phyloP scores from a whole-genome alignment of 148 eudicot species.

The Diospyros kaki region DNA sequence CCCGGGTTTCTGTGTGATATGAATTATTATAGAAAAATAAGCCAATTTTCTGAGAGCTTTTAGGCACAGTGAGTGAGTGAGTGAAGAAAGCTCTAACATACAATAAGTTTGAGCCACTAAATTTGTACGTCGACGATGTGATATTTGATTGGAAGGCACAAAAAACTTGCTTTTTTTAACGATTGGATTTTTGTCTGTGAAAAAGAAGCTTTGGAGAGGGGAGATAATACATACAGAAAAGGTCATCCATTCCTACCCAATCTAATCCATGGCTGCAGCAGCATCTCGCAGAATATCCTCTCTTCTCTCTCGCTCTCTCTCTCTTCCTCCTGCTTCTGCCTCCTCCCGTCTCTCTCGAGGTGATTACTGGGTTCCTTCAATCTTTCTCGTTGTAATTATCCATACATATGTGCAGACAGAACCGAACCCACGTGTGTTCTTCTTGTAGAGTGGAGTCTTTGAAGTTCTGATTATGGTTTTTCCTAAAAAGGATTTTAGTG shows the following conservation, averaged over 20 bases:
- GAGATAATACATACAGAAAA: not conserved
- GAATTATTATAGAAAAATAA: no score
- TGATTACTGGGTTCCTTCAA: conserved; percentile 10
- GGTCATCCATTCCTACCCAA: conserved; percentile 3
- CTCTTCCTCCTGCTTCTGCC: conserved; percentile 28
- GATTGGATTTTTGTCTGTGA: not conserved
- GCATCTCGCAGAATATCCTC: conserved; percentile 50
- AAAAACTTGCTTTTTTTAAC: no score
- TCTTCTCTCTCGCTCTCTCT: conserved; percentile 51
- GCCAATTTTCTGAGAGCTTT: no score
- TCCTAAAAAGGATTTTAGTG: not conserved
- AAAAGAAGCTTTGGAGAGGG: not conserved
- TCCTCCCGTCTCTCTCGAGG: conserved; percentile 26
- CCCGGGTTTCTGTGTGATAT: no score
- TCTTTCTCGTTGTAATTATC: not conserved
- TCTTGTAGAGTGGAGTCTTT: not conserved
- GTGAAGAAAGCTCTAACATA: no score
- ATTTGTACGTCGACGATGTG: no score
- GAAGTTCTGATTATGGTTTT: not conserved
- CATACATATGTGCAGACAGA: not conserved
- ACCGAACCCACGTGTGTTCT: not conserved
- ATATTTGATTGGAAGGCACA: no score
- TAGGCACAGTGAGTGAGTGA: no score
- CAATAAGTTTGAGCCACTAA: no score
- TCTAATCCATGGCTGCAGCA: conserved; percentile 29